Percentiles rank a stretch among this genome's conserved stretches.
Conservation (phyloP, 805 yeast species). For the Yamadazyma sp. region DNA sequence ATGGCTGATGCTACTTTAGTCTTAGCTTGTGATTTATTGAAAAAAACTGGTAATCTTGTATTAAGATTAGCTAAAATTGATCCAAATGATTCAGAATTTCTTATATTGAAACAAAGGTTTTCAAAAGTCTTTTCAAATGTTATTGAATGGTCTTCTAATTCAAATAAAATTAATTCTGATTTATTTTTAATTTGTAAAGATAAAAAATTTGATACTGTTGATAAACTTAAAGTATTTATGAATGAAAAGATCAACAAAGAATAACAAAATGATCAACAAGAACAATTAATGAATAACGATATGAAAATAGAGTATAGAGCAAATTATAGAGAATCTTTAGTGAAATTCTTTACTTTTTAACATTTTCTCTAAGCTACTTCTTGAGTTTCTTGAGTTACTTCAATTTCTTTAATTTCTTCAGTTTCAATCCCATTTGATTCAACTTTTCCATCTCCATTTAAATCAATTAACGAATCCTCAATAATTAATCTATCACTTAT, state of each 20-base stretch:
- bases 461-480: conserved; percentile 24
- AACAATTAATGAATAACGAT: no score
- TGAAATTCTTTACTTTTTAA: no score
- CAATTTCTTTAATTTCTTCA: conserved; percentile 8
- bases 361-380: no score
- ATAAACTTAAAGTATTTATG: no score
- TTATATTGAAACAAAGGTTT: conserved; percentile 21
- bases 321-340: no score
- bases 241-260: no score
- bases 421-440: conserved; percentile 8
- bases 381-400: conserved; percentile 18
- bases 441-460: conserved; percentile 1
- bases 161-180: no score
- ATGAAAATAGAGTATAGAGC: no score
- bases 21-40: conserved; percentile 26
- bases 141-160: conserved; percentile 20
- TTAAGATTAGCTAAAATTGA: conserved; percentile 26
- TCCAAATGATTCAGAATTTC: conserved; percentile 27
- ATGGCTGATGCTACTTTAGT: conserved; percentile 39
- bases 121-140: conserved; percentile 26
- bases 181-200: no score
- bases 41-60: conserved; percentile 29
- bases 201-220: no score
- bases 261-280: no score
- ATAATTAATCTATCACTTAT: conserved; percentile 65